These are phyloP conservation scores for Hagleromyces aurorensis DNA, from an alignment of 805 yeast species.

Conservation along the genomic window DNA sequence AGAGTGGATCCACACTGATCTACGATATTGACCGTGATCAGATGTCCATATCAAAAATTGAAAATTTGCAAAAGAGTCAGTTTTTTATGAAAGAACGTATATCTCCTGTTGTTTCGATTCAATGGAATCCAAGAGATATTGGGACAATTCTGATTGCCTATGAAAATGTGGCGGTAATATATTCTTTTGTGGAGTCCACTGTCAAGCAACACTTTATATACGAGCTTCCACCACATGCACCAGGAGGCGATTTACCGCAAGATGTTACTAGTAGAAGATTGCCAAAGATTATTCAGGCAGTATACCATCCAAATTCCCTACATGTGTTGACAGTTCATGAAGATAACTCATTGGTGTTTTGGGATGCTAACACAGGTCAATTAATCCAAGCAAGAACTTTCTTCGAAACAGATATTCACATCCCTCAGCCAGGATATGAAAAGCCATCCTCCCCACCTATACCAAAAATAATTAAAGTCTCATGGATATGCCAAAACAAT, in stretches of 20 bases:
- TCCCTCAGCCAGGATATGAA: conserved; percentile 31
- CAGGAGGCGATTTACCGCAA: conserved; percentile 52
- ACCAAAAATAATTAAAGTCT: conserved; percentile 43
- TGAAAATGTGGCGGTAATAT: conserved; percentile 57
- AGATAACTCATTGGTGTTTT: conserved; percentile 81
- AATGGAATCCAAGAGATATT: conserved; percentile 85
- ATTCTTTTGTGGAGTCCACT: conserved; percentile 53
- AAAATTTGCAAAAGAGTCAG: conserved; percentile 56
- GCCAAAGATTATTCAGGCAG: conserved; percentile 44
- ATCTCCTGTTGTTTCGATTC: conserved; percentile 59
- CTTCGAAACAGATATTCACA: conserved; percentile 56
- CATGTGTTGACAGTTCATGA: conserved; percentile 72
- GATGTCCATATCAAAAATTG: conserved; percentile 57
- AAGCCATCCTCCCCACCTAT: conserved; percentile 16
- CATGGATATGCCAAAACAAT: conserved; percentile 75
- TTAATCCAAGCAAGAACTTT: conserved; percentile 66
- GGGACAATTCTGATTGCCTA: conserved; percentile 73
- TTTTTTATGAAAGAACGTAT: conserved; percentile 48
- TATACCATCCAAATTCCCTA: conserved; percentile 90
- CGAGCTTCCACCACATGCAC: conserved; percentile 56
- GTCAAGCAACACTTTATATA: conserved; percentile 53
- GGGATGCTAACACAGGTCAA: conserved; percentile 82
- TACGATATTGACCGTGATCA: conserved; percentile 77
- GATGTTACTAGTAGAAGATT: conserved; percentile 26
- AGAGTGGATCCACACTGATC: conserved; percentile 62